A percentile compares a stretch with the other conserved stretches of the same genome.
Conservation (phyloP, 352 stramenopile species). For the Globisporangium irregulare region DNA sequence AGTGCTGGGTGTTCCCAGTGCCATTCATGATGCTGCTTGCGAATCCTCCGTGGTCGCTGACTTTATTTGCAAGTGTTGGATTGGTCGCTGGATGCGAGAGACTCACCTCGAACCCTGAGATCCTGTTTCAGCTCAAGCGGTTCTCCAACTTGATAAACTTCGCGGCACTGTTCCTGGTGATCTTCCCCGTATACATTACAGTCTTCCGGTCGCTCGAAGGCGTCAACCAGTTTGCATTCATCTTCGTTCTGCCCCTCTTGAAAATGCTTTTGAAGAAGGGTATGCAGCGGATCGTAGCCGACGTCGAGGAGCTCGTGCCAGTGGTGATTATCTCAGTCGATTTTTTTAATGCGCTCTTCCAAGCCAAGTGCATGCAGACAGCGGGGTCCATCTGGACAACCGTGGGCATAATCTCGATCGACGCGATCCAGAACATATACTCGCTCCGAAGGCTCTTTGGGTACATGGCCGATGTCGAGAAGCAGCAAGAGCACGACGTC, state of each 20-base stretch:
- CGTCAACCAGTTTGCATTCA: constrained; percentile 8
- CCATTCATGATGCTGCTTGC: neutral
- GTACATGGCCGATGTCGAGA: neutral
- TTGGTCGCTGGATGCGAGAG: neutral
- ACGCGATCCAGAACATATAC: constrained; percentile 8
- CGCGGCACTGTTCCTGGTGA: neutral
- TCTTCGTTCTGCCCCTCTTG: constrained; percentile 12
- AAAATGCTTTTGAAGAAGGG: constrained; percentile 8
- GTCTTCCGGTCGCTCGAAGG: constrained; percentile 2
- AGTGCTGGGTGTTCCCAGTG: neutral
- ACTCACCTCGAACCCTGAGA: neutral
- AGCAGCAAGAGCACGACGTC: neutral
- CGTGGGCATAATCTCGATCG: constrained; percentile 11
- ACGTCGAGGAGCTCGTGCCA: constrained; percentile 7
- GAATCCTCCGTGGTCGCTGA: neutral
- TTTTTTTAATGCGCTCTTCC: constrained; percentile 16
- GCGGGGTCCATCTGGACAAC: constrained; percentile 17
- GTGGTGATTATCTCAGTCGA: constrained; percentile 2
- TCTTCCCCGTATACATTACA: constrained; percentile 11
- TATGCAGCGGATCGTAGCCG: neutral
- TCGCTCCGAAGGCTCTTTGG: neutral
- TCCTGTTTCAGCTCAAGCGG: too few relatives aligned
- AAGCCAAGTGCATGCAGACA: constrained; percentile 24
- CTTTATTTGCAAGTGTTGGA: neutral
- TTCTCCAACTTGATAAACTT: too few relatives aligned